A percentile compares a stretch with the other conserved stretches of the same genome.
phyloP scores from a whole-genome alignment of 1,284 basidiomycete genomes.

The Trametes pubescens region DNA sequence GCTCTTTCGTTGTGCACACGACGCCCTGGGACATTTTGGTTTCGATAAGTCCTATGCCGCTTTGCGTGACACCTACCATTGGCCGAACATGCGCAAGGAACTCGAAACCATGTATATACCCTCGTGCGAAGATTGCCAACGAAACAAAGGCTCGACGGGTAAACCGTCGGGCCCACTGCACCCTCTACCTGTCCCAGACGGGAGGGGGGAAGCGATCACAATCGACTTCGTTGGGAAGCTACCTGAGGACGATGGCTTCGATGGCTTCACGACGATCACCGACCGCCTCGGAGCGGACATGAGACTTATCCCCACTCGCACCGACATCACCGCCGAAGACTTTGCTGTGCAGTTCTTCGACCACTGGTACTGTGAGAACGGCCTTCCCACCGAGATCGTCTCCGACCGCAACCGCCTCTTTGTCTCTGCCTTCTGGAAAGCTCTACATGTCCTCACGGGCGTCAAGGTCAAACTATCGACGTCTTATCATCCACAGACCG shows the following conservation, averaged over 20 bases:
- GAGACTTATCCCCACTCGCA: not conserved
- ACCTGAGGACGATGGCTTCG: not conserved
- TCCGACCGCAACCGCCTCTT: not conserved
- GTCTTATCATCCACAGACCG: constrained; percentile 53
- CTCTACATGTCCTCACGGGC: not conserved
- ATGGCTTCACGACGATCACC: not conserved
- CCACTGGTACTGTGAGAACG: not conserved
- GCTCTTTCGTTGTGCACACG: not conserved
- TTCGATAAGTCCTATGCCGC: not conserved
- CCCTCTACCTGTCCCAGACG: not conserved
- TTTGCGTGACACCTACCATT: not conserved
- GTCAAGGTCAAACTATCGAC: not conserved
- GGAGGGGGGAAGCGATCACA: not conserved
- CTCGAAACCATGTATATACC: not conserved
- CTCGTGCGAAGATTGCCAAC: not conserved
- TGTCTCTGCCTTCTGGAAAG: not conserved
- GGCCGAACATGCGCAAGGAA: not conserved
- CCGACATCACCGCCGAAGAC: not conserved
- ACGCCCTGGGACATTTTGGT: not conserved
- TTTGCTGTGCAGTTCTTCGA: not conserved
- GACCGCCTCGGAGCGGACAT: not conserved
- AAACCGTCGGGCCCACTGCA: not conserved
- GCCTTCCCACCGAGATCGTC: not conserved
- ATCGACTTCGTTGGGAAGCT: not conserved
- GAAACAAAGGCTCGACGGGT: not conserved